These are phyloP conservation scores for Dictyostelium citrinum DNA, from an alignment of 78 protist species.

Conservation along the genomic window DNA sequence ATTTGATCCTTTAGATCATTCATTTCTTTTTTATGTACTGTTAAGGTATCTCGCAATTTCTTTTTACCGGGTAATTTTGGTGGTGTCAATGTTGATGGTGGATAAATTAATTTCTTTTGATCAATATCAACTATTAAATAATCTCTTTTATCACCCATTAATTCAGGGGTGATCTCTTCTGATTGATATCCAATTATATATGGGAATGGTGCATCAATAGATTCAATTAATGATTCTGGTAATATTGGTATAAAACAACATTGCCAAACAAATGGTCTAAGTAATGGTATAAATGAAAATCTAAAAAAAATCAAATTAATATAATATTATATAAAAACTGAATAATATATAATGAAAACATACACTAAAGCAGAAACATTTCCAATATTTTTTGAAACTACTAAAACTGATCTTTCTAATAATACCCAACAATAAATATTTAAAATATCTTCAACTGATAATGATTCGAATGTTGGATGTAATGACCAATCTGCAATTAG, in stretches of 20 bases:
- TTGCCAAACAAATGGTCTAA: slow-evolving; percentile 71
- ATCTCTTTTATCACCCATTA: slow-evolving; percentile 16
- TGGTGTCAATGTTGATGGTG: not conserved
- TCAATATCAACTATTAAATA: slow-evolving; percentile 72
- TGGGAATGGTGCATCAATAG: slow-evolving; percentile 74
- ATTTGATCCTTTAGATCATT: slow-evolving; percentile 29
- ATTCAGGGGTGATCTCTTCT: not conserved
- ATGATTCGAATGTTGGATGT: slow-evolving; percentile 10
- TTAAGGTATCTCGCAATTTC: slow-evolving; percentile 37
- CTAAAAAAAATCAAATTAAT: not conserved
- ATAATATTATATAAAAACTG: not conserved
- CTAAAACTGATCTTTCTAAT: slow-evolving; percentile 57
- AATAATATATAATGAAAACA: not conserved
- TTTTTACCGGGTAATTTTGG: slow-evolving; percentile 53
- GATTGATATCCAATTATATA: slow-evolving; percentile 51
- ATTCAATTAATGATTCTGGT: slow-evolving; percentile 55
- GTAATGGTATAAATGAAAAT: slow-evolving; percentile 66
- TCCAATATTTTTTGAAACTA: slow-evolving; percentile 55
- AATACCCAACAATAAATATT: slow-evolving; percentile 25
- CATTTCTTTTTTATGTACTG: slow-evolving; percentile 37
- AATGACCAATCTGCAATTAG: slow-evolving; percentile 79
- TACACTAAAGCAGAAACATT: slow-evolving; percentile 30
- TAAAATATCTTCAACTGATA: slow-evolving; percentile 42
- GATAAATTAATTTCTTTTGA: slow-evolving; percentile 40
- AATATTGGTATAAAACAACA: slow-evolving; percentile 74